These are phyloP conservation scores for Mucuna pruriens DNA, from an alignment of 306 rosid genomes.

Conservation along the genomic window DNA sequence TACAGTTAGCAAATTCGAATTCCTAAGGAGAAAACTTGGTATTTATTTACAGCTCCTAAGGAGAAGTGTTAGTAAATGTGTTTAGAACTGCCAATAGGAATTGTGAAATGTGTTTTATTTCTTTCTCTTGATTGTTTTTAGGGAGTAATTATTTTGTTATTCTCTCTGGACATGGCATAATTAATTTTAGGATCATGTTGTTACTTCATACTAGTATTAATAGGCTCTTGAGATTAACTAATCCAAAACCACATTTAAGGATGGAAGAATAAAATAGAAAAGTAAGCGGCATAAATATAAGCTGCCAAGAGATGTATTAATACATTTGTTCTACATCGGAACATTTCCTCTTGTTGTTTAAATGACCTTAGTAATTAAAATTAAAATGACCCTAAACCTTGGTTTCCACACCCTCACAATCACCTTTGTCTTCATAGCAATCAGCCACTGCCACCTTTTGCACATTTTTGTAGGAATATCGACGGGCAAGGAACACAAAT, in stretches of 20 bases:
- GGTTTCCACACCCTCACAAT: conserved; percentile 34
- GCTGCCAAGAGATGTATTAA: not conserved
- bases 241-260: not conserved
- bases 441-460: conserved; percentile 72
- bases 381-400: conserved; percentile 47
- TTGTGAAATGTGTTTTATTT: not conserved
- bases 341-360: not conserved
- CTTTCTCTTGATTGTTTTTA: no score
- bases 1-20: not conserved
- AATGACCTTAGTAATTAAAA: not conserved
- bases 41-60: no score
- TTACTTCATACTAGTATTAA: not conserved
- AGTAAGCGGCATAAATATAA: not conserved
- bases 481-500: conserved; percentile 77
- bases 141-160: no score
- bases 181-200: no score
- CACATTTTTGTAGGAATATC: conserved; percentile 80
- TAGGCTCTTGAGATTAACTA: not conserved
- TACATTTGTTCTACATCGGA: not conserved
- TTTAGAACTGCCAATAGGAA: not conserved
- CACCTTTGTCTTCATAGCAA: conserved; percentile 53
- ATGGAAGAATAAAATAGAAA: not conserved
- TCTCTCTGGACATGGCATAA: no score
- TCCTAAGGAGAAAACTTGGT: not conserved
- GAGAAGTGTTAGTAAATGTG: not conserved